Evolutionary conservation across 2,329 filamentous ascomycete species (phyloP).

Genomic region (Neonectria hederae): DNA sequence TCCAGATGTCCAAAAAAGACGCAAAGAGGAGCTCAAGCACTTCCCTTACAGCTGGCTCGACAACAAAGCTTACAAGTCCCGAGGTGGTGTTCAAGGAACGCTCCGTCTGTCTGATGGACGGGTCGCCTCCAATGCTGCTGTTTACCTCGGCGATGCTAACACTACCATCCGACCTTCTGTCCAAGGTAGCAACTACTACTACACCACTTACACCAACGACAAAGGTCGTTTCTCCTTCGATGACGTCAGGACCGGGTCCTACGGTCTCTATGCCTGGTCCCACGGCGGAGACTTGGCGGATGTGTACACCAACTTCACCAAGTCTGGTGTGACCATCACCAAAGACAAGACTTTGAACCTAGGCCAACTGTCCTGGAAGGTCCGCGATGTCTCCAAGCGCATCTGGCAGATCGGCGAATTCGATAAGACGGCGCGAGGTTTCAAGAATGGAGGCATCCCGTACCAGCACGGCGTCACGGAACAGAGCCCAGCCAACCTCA

Average conservation of each 20-base stretch:
- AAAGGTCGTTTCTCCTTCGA: constrained; percentile 23
- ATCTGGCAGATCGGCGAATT: constrained; percentile 27
- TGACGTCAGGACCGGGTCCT: constrained; percentile 19
- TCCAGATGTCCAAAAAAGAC: constrained; percentile 4
- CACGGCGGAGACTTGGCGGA: constrained; percentile 24
- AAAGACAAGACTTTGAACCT: constrained; percentile 23
- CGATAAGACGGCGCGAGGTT: constrained; percentile 25
- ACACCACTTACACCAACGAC: constrained; percentile 25
- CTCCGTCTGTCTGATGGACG: constrained; percentile 25
- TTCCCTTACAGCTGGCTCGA: constrained; percentile 25
- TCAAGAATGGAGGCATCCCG: constrained; percentile 23
- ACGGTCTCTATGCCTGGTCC: constrained; percentile 21
- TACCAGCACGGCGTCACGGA: constrained; percentile 25
- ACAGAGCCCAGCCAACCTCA: constrained; percentile 24
- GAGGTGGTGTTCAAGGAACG: constrained; percentile 22
- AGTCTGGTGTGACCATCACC: constrained; percentile 13
- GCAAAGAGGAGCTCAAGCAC: constrained; percentile 16
- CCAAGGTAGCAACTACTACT: constrained; percentile 35
- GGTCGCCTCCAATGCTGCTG: constrained; percentile 18
- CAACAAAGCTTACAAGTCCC: constrained; percentile 12
- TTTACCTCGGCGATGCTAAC: constrained; percentile 18
- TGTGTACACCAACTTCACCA: constrained; percentile 27
- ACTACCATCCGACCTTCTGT: constrained; percentile 19
- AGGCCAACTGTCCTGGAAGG: constrained; percentile 18
- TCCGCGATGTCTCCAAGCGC: constrained; percentile 12